Evolutionary conservation across 495 filamentous ascomycete genomes (phyloP).

Genomic region (Diplogelasinospora grovesii): DNA sequence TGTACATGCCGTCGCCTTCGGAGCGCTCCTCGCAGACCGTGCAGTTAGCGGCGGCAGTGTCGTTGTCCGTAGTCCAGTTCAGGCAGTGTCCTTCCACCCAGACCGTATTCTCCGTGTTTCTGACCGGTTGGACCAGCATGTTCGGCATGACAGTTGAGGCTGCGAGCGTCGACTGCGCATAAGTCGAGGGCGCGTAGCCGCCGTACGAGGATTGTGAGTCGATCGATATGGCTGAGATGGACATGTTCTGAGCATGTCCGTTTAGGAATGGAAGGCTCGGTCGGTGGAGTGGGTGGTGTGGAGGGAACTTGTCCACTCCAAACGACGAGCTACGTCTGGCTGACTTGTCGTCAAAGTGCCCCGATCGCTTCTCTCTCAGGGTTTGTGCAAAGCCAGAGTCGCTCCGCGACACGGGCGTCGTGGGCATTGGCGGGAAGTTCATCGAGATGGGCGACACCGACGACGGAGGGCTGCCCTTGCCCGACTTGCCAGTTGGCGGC

Average conservation of each 20-base stretch:
- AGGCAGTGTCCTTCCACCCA: constrained; percentile 96
- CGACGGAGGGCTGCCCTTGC: constrained; percentile 72
- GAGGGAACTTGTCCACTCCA: constrained; percentile 68
- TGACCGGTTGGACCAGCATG: constrained; percentile 74
- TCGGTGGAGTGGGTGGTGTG: constrained; percentile 59
- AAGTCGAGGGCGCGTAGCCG: constrained; percentile 87
- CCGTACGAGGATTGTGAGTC: constrained; percentile 68
- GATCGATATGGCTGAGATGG: constrained; percentile 74
- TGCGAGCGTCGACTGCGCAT: constrained; percentile 93
- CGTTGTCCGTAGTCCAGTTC: constrained; percentile 62
- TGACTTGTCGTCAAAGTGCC: constrained; percentile 83
- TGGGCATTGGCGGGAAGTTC: constrained; percentile 67
- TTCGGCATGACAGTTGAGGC: constrained; percentile 97
- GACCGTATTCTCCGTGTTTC: constrained; percentile 75
- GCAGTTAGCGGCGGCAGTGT: constrained; percentile 62
- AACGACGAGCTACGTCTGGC: constrained; percentile 88
- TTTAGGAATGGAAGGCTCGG: constrained; percentile 81
- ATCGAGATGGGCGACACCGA: constrained; percentile 79
- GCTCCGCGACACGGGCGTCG: constrained; percentile 71
- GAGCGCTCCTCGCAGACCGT: constrained; percentile 83
- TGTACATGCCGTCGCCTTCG: constrained; percentile 80
- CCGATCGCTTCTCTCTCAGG: constrained; percentile 87
- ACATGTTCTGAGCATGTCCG: constrained; percentile 68
- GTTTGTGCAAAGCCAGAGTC: constrained; percentile 87
- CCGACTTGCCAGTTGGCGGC: constrained; percentile 73